These are phyloP conservation scores for Boletus huronensis DNA, from an alignment of 768 basidiomycete species.

Conservation along the genomic window DNA sequence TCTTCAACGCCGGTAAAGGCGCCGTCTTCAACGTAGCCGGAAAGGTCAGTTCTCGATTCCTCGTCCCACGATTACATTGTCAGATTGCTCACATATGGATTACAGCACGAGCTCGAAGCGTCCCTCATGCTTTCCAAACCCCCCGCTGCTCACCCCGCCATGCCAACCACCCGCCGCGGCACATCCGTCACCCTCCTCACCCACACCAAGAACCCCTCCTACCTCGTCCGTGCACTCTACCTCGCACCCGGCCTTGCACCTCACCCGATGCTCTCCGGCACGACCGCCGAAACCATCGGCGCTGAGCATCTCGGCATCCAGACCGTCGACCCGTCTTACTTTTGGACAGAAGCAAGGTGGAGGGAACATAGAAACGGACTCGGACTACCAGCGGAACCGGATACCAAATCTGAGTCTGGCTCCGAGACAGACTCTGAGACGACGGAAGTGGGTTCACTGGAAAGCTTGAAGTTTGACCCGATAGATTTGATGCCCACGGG, in stretches of 20 bases:
- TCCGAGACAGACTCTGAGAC: slow-evolving; percentile 18
- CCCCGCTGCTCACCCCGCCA: slow-evolving; percentile 57
- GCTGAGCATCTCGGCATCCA: slow-evolving; percentile 46
- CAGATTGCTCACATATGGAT: background rate
- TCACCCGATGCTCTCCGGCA: slow-evolving; percentile 70
- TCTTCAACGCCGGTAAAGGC: slow-evolving; percentile 80
- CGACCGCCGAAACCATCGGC: slow-evolving; percentile 59
- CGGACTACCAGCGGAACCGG: slow-evolving; percentile 66
- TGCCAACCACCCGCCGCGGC: slow-evolving; percentile 59
- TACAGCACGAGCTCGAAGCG: slow-evolving; percentile 76
- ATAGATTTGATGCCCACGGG: slow-evolving; percentile 67
- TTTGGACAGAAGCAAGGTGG: slow-evolving; percentile 75
- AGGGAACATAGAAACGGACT: slow-evolving; percentile 70
- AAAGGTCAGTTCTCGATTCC: slow-evolving; percentile 48
- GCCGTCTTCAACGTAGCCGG: slow-evolving; percentile 81
- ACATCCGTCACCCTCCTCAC: slow-evolving; percentile 63
- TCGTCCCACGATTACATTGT: background rate
- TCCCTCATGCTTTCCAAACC: slow-evolving; percentile 81
- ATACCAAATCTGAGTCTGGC: slow-evolving; percentile 2
- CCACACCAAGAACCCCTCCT: slow-evolving; percentile 67
- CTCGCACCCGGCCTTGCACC: slow-evolving; percentile 58
- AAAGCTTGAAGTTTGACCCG: slow-evolving; percentile 18
- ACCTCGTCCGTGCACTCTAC: slow-evolving; percentile 67
- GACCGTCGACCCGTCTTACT: slow-evolving; percentile 73
- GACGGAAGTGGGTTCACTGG: slow-evolving; percentile 16